Percentiles rank a stretch among this genome's conserved stretches.
Evolutionary conservation across 1,284 basidiomycete species (phyloP).

Genomic region (Leccinum subrobustum): DNA sequence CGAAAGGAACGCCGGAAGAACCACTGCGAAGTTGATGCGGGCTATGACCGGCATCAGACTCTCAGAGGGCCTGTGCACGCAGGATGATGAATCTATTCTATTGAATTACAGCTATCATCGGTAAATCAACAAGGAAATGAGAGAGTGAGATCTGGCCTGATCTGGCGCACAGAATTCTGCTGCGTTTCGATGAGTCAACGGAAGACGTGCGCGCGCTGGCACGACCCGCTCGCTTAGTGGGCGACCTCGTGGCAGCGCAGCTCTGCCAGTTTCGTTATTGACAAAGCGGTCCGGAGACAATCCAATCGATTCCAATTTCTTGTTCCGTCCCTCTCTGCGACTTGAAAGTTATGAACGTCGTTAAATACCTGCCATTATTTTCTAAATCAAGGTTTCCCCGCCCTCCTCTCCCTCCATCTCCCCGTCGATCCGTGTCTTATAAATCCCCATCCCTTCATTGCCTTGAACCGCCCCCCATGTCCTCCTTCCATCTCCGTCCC

Average conservation of each 20-base stretch:
- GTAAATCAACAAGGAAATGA: conserved; percentile 33
- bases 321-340: conserved; percentile 13
- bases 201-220: conserved; percentile 18
- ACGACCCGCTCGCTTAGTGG: conserved; percentile 22
- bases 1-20: conserved; percentile 28
- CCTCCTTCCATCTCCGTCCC: conserved; percentile 48
- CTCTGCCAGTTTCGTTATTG: conserved; percentile 21
- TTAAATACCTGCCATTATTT: conserved; percentile 1
- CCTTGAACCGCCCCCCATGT: conserved; percentile 28
- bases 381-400: conserved; percentile 14
- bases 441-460: conserved; percentile 8
- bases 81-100: conserved; percentile 21
- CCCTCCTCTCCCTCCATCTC: background rate
- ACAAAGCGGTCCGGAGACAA: conserved; percentile 22
- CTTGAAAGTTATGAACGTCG: background rate
- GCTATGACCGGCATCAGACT: conserved; percentile 26
- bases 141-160: conserved; percentile 20
- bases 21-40: conserved; percentile 28
- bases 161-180: conserved; percentile 13
- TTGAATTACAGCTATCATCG: conserved; percentile 28
- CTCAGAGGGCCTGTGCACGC: conserved; percentile 15
- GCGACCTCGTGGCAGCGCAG: conserved; percentile 26
- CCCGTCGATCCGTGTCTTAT: conserved; percentile 27
- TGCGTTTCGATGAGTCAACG: conserved; percentile 25
- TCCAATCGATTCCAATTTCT: conserved; percentile 9